A percentile compares a stretch with the other conserved stretches of the same genome.
Evolutionary conservation across 2,329 filamentous ascomycete genomes (phyloP).

Genomic region (Neonectria hederae): DNA sequence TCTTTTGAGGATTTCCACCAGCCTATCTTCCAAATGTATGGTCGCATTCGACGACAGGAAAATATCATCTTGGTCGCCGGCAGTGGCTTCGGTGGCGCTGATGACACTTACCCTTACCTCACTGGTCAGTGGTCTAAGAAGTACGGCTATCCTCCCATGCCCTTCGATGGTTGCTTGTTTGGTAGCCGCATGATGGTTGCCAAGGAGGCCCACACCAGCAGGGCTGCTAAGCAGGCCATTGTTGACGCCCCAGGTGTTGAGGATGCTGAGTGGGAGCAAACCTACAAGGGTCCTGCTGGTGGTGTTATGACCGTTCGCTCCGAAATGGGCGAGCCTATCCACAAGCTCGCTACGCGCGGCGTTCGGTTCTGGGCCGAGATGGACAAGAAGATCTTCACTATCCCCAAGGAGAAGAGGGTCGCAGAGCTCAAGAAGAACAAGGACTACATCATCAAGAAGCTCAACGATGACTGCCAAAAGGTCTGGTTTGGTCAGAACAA

Average conservation of each 20-base stretch:
- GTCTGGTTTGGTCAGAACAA: constrained; percentile 94
- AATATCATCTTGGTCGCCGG: constrained; percentile 92
- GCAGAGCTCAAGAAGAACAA: constrained; percentile 88
- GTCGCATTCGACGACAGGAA: constrained; percentile 82
- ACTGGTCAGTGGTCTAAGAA: constrained; percentile 88
- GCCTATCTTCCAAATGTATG: constrained; percentile 90
- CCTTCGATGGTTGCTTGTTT: constrained; percentile 90
- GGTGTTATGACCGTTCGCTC: constrained; percentile 96
- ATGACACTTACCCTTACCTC: constrained; percentile 92
- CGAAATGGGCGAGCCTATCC: constrained; percentile 99
- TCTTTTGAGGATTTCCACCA: constrained; percentile 96
- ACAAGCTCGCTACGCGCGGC: constrained; percentile 97
- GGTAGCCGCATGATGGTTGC: constrained; percentile 95
- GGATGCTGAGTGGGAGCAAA: constrained; percentile 88
- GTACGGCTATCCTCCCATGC: constrained; percentile 91
- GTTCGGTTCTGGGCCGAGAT: constrained; percentile 98
- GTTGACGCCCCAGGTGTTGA: constrained; percentile 84
- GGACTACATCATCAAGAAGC: constrained; percentile 91
- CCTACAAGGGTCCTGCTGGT: constrained; percentile 89
- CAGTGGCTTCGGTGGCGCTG: constrained; percentile 88
- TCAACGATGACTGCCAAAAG: constrained; percentile 97
- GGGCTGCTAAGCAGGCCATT: constrained; percentile 88
- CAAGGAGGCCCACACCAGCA: constrained; percentile 90
- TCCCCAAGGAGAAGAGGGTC: constrained; percentile 94
- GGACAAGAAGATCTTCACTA: constrained; percentile 96